phyloP scores from a whole-genome alignment of 1,284 basidiomycete species.

The Marasmius fiardii region DNA sequence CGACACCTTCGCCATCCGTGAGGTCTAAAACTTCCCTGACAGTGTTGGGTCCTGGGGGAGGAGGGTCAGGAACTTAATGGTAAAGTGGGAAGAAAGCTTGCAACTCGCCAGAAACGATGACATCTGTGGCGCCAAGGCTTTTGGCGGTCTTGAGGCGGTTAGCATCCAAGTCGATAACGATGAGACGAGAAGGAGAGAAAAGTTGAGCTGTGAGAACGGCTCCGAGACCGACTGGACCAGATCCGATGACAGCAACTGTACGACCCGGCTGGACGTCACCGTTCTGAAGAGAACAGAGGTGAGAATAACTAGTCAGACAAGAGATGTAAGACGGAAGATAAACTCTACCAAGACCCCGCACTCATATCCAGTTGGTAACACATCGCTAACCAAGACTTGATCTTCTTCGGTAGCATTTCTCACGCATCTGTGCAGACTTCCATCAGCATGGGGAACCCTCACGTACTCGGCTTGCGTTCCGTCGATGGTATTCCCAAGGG shows the following conservation, averaged over 20 bases:
- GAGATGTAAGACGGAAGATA: neutral
- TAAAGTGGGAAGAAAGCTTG: neutral
- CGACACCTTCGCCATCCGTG: conserved; percentile 22
- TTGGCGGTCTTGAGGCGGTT: conserved; percentile 20
- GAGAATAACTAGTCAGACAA: neutral
- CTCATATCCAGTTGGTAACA: conserved; percentile 22
- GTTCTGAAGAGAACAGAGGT: conserved; percentile 10
- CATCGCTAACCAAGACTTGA: conserved; percentile 21
- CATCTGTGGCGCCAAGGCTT: conserved; percentile 23
- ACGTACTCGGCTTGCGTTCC: conserved; percentile 26
- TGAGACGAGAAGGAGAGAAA: conserved; percentile 22
- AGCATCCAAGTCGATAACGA: conserved; percentile 21
- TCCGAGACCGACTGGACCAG: conserved; percentile 23
- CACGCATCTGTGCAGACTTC: conserved; percentile 18
- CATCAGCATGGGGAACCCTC: conserved; percentile 23
- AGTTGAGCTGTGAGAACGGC: conserved; percentile 23
- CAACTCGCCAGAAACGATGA: conserved; percentile 17
- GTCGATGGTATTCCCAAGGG: conserved; percentile 24
- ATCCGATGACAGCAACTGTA: conserved; percentile 22
- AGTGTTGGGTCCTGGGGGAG: conserved; percentile 12
- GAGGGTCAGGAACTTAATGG: neutral
- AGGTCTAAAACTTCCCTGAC: conserved; percentile 20
- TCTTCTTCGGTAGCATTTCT: conserved; percentile 18
- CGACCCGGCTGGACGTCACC: conserved; percentile 22
- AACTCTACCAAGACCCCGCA: conserved; percentile 20